Base-by-base conservation (phyloP, 495 filamentous ascomycete genomes). In the Aspergillus conjunctus region DNA sequence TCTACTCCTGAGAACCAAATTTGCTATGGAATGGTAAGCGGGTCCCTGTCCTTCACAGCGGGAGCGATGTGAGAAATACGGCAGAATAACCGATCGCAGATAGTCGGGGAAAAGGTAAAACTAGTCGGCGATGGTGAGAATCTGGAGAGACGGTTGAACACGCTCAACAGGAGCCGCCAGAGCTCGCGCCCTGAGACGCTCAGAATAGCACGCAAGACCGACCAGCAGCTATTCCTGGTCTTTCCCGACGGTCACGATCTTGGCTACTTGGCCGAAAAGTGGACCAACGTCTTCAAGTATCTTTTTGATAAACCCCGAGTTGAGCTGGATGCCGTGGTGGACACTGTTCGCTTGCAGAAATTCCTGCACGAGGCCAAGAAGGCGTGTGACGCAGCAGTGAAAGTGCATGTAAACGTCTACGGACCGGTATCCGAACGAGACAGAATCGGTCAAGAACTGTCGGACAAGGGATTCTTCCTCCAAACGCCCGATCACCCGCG, bases 331-430 rank as follows among this genome's bases (percentile, higher is more conserved):
- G 55, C 55, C 3, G n/a, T 31, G 5, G 20, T 45, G 5, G 26
- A 58, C 12, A 26, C 39, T 7, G 18, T 11, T 17, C 26, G 4
- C 12, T n/a, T 58, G n/a, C 17, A 14, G 20, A 7, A 50, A 5
- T 26, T 32, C 4, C 12, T 56, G 15, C n/a, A 10, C 2, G 26
- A 32, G 8, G 31, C 45, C 2, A 20, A n/a, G 2, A 58, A 58
- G 30, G 43, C 44, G 3, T 18, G 26, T 0, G 55, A 58, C 6
- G 55, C 55, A 11, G 26, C 3, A 20, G 15, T 50, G 12, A 43
- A 44, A 3, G 55, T 58, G 0, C 14, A 50, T 58, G n/a, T 58
- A 7, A 58, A 58, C 50, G 18, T 58, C 17, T 58, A 58, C n/a
- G 55, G 55, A 10, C 30, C n/a, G 7, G 55, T 39, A 7, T 20